Conservation (phyloP, 192 early-diverging fungal genomes). For the Coemansia sp. region DNA sequence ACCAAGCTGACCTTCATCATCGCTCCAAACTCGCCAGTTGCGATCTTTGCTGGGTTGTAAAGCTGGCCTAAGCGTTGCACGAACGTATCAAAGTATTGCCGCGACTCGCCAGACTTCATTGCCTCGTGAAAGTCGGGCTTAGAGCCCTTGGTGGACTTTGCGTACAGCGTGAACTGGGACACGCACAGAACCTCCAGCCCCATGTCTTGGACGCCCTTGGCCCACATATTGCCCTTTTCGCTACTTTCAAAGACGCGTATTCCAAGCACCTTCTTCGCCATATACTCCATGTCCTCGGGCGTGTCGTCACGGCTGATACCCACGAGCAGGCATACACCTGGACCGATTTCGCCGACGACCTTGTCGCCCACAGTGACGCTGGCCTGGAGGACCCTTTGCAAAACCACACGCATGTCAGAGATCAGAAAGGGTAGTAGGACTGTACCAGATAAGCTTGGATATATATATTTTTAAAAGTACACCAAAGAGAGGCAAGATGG, state of each 20-base stretch:
- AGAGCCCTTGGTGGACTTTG: constrained; percentile 71
- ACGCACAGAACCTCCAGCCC: constrained; percentile 81
- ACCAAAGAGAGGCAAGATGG: neutral
- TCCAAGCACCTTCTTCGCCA: constrained; percentile 80
- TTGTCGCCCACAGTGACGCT: constrained; percentile 71
- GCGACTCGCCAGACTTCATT: constrained; percentile 72
- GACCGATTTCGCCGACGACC: constrained; percentile 76
- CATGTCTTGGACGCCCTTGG: constrained; percentile 73
- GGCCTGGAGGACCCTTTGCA: constrained; percentile 66
- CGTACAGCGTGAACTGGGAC: constrained; percentile 94
- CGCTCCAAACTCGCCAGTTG: constrained; percentile 88
- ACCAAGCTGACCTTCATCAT: constrained; percentile 93
- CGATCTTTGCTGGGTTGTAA: constrained; percentile 68
- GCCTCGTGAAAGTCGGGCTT: constrained; percentile 95
- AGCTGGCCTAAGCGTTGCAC: constrained; percentile 65
- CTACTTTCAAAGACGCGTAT: constrained; percentile 78
- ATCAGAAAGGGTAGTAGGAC: too few relatives aligned
- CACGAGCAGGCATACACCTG: constrained; percentile 76
- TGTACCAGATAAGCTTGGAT: too few relatives aligned
- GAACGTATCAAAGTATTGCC: constrained; percentile 75
- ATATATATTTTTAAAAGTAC: too few relatives aligned
- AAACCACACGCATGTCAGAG: constrained; percentile 61
- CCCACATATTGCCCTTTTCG: constrained; percentile 69
- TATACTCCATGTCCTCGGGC: constrained; percentile 77
- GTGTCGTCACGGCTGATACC: constrained; percentile 72